phyloP scores from a whole-genome alignment of 495 filamentous ascomycete species.

The Aspergillus diversus region DNA sequence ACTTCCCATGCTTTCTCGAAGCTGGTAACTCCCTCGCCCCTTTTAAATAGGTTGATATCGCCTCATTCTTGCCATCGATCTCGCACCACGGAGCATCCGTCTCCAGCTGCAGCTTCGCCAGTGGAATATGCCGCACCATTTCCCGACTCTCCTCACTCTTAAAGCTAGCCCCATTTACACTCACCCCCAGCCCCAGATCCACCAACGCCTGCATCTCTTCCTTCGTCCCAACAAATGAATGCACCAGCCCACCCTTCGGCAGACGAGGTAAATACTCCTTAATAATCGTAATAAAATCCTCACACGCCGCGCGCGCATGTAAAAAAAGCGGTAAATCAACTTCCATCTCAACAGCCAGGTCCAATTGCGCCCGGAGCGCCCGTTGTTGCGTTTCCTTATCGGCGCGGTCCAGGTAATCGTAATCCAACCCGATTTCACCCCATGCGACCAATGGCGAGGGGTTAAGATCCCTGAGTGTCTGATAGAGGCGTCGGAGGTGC shows the following conservation, averaged over 20 bases:
- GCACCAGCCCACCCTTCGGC: slow-evolving; percentile 32
- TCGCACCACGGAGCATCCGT: slow-evolving; percentile 43
- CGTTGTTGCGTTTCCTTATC: slow-evolving; percentile 35
- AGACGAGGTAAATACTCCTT: slow-evolving; percentile 26
- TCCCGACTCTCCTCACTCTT: slow-evolving; percentile 31
- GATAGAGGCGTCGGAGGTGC: slow-evolving; percentile 15
- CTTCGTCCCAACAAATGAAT: slow-evolving; percentile 35
- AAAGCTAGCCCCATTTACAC: slow-evolving; percentile 37
- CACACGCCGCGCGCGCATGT: slow-evolving; percentile 33
- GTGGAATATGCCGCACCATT: slow-evolving; percentile 34
- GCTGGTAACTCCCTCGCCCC: slow-evolving; percentile 25
- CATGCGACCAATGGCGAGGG: slow-evolving; percentile 33
- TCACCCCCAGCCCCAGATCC: slow-evolving; percentile 33
- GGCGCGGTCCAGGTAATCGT: slow-evolving; percentile 33
- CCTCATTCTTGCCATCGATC: slow-evolving; percentile 26
- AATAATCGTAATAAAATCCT: slow-evolving; percentile 35
- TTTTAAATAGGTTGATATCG: slow-evolving; percentile 26
- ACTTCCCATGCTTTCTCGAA: slow-evolving; percentile 34
- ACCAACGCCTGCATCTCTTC: slow-evolving; percentile 34
- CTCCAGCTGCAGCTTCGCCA: slow-evolving; percentile 36
- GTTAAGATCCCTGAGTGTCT: slow-evolving; percentile 18
- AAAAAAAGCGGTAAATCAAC: slow-evolving; percentile 34
- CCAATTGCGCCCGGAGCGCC: slow-evolving; percentile 33
- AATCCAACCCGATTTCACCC: slow-evolving; percentile 39
- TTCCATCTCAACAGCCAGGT: slow-evolving; percentile 23